These are phyloP conservation scores for Cyberlindnera saturnus DNA, from an alignment of 805 yeast genomes.

Conservation along the genomic window DNA sequence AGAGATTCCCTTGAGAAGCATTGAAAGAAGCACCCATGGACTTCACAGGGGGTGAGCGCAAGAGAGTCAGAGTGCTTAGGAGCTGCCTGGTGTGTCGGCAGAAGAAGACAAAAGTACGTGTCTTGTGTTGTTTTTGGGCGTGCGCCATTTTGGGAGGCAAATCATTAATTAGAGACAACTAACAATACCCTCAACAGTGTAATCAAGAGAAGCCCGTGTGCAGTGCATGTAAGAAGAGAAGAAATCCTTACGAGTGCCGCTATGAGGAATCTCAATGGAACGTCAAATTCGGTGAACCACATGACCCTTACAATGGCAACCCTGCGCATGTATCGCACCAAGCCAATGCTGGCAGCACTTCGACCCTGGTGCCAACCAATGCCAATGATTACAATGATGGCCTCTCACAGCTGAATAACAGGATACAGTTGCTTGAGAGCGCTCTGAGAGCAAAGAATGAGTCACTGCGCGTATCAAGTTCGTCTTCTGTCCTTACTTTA, in stretches of 20 bases:
- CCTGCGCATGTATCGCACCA: no score
- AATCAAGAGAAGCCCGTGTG: constrained; percentile 22
- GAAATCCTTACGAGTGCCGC: constrained; percentile 11
- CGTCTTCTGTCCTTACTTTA: no score
- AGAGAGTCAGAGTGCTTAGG: constrained; percentile 17
- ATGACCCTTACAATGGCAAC: neutral
- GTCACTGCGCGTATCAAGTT: no score
- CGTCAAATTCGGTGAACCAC: neutral
- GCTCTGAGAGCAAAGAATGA: no score
- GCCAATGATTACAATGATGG: neutral
- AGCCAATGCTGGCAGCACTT: no score
- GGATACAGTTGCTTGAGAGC: no score
- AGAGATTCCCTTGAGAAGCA: no score
- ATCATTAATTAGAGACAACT: neutral
- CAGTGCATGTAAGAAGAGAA: constrained; percentile 15
- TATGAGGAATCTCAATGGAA: constrained; percentile 21
- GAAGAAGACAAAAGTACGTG: constrained; percentile 20
- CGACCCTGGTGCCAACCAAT: neutral
- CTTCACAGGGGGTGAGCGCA: constrained; percentile 1
- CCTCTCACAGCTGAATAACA: neutral
- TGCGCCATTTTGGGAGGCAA: neutral
- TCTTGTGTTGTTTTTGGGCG: neutral
- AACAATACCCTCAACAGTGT: constrained; percentile 11
- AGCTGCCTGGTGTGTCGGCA: constrained; percentile 22
- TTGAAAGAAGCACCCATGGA: no score